phyloP scores from a whole-genome alignment of 345 rosid species.

The Eucalyptus regnans region DNA sequence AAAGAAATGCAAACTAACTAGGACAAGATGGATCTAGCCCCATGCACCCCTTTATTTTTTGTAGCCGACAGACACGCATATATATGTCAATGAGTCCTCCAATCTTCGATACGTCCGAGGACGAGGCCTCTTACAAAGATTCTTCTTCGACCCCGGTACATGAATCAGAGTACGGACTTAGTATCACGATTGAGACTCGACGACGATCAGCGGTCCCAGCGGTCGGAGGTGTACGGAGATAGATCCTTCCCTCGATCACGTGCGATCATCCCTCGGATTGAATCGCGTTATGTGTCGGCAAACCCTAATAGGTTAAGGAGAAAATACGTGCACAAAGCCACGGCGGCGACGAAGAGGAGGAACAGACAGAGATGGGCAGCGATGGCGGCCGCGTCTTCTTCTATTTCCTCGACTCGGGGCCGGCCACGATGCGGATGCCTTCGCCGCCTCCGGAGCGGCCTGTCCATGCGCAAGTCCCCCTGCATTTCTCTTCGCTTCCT shows the following conservation, averaged over 20 bases:
- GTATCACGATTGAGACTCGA: background rate
- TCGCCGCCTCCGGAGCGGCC: background rate
- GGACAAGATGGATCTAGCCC: background rate
- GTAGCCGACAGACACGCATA: background rate
- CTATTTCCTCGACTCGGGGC: background rate
- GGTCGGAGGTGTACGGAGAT: background rate
- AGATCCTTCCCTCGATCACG: background rate
- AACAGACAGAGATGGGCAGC: background rate
- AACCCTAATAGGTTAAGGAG: background rate
- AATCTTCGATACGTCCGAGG: background rate
- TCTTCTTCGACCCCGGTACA: background rate
- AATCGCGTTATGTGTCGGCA: background rate
- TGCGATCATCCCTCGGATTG: fast-evolving
- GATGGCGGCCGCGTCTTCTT: background rate
- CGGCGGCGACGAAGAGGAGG: background rate
- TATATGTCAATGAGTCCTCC: background rate
- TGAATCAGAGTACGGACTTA: background rate
- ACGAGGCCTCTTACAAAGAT: background rate
- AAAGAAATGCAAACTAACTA: background rate
- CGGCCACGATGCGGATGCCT: background rate
- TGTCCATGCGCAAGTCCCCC: background rate
- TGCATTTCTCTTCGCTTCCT: background rate
- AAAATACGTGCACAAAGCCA: background rate
- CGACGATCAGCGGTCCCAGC: background rate
- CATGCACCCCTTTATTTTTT: background rate